These are phyloP conservation scores for Spergularia azorica DNA, from an alignment of 179 eudicot genomes.

Conservation along the genomic window DNA sequence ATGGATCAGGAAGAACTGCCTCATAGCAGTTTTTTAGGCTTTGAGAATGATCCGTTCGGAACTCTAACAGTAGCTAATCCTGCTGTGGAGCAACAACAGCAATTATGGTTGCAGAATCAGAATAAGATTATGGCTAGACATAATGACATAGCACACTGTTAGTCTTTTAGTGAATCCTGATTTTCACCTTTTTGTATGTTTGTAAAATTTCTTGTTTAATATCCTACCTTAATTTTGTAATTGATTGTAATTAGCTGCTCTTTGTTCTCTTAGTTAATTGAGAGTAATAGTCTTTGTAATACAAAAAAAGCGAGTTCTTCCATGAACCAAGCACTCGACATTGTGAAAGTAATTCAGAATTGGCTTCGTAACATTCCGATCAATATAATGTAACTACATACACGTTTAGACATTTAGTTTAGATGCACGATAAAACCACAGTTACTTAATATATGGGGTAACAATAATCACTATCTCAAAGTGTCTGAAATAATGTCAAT, in stretches of 20 bases:
- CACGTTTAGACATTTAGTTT: too few species aligned
- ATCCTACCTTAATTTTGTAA: neutral
- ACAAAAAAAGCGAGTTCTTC: neutral
- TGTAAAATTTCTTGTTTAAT: neutral
- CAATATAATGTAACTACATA: too few species aligned
- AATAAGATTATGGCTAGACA: constrained; percentile 65
- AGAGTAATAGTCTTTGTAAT: neutral
- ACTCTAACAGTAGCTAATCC: constrained; percentile 10
- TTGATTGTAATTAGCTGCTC: neutral
- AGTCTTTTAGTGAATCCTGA: neutral
- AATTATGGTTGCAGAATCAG: constrained; percentile 79
- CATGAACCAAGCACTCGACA: neutral
- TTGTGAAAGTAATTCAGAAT: neutral
- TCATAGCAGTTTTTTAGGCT: constrained; percentile 5
- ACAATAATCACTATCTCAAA: too few species aligned
- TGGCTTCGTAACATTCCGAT: too few species aligned
- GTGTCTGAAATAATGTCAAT: too few species aligned
- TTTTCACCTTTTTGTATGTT: neutral
- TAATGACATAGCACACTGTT: constrained; percentile 27
- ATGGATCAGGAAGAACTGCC: neutral
- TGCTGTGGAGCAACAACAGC: constrained; percentile 41
- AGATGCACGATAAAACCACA: too few species aligned
- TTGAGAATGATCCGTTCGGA: constrained; percentile 52
- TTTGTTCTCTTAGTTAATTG: neutral
- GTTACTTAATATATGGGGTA: too few species aligned